phyloP scores from a whole-genome alignment of 345 rosid species.

The Linum lewisii region DNA sequence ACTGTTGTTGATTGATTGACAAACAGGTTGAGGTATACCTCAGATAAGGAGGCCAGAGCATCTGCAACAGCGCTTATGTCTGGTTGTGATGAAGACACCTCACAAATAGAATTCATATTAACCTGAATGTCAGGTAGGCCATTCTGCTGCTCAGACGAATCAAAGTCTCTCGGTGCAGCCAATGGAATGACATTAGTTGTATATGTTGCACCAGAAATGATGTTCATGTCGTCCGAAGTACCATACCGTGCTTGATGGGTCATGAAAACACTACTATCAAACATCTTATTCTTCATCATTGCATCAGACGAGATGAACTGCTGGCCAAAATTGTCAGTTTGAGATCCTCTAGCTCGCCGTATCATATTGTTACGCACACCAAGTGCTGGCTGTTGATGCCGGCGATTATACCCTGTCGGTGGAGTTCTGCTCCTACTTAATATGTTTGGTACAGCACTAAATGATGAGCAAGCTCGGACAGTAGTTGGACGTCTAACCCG shows the following conservation, averaged over 20 bases:
- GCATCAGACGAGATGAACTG: constrained; percentile 24
- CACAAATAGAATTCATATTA: constrained; percentile 9
- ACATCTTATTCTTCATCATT: constrained; percentile 20
- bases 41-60: constrained; percentile 17
- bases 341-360: constrained; percentile 27
- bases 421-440: constrained; percentile 21
- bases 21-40: constrained; percentile 9
- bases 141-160: constrained; percentile 13
- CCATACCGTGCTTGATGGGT: constrained; percentile 12
- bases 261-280: constrained; percentile 9
- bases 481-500: constrained; percentile 10
- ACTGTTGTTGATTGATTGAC: constrained; percentile 11
- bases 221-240: constrained; percentile 14
- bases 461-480: constrained; percentile 38
- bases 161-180: constrained; percentile 10
- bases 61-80: constrained; percentile 1
- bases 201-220: constrained; percentile 12
- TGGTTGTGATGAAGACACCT: constrained; percentile 13
- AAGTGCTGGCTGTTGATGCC: constrained; percentile 17
- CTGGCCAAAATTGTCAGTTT: constrained; percentile 13
- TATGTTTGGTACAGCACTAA: constrained; percentile 21
- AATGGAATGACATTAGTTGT: constrained; percentile 9
- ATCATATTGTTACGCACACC: constrained; percentile 22
- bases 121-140: constrained; percentile 4
- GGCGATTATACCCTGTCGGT: constrained; percentile 5